Evolutionary conservation across 1,284 basidiomycete species (phyloP), one percentile per base, ranked within the genome.

Genomic region (Vanrija pseudolonga): DNA sequence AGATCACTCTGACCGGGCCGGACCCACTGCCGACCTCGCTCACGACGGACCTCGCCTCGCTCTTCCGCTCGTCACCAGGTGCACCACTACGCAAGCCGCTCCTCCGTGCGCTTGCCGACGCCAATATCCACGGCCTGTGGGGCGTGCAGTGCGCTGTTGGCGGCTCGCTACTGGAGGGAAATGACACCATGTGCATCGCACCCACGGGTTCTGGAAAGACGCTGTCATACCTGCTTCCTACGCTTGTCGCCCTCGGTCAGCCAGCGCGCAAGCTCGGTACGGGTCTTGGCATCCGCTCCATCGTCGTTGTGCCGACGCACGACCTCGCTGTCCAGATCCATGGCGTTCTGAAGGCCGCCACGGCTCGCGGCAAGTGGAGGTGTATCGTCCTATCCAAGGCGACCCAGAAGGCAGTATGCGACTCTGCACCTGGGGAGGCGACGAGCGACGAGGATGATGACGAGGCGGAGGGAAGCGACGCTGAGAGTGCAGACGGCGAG

Each of bases 321-420:
- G 96, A 99, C 77, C 77, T 99, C n/a, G 93, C 95, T 0, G 87
- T 92, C 62, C 96, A 99, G 71, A 98, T 98, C 55, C 82, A 91
- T 59, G 92, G 91, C 55, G 96, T 98, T 70, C 90, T 67, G 24
- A 65, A 64, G 47, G 68, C 66, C 7, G 60, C 72, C 4, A 86
- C 87, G 1, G 80, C 85, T 59, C 90, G 89, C 7, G 82, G 89
- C 45, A 88, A 86, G 64, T 96, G 93, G 92, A 81, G 85, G 50
- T 82, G 88, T 28, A 78, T 90, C 3, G 78, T 96, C 20, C 87
- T 91, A 66, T 89, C 85, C 70, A 95, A 93, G 72, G 88, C 91
- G 6, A 90, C 75, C 17, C 69, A 76, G 51, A 65, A 66, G 61
- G 74, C 74, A 9, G 69, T 76, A 8, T 68, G 72, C 50, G 70